Percentiles rank a stretch among this genome's conserved stretches.
These are phyloP conservation scores for Babesia sp. DNA, from an alignment of 169 alveolate genomes.

Conservation along the genomic window DNA sequence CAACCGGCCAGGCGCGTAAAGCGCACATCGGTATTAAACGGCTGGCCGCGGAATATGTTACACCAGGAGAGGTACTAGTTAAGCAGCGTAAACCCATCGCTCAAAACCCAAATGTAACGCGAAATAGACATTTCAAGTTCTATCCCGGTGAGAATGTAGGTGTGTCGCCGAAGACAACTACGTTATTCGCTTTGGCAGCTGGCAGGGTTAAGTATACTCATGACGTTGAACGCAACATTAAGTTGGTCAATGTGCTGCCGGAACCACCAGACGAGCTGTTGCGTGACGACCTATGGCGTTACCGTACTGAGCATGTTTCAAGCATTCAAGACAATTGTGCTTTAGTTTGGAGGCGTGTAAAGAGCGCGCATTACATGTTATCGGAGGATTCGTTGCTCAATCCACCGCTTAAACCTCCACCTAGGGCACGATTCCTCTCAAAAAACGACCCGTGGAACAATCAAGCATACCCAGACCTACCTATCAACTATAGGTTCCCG, in stretches of 20 bases:
- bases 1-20: conserved; percentile 82
- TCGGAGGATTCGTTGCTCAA: conserved; percentile 45
- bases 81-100: conserved; percentile 79
- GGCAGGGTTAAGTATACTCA: conserved; percentile 87
- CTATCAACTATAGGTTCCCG: conserved; percentile 44
- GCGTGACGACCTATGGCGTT: conserved; percentile 84
- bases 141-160: conserved; percentile 80
- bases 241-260: conserved; percentile 84
- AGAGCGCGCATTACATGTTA: conserved; percentile 46
- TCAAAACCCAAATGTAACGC: conserved; percentile 68
- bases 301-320: conserved; percentile 85
- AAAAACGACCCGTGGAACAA: conserved; percentile 78
- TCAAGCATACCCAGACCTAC: conserved; percentile 74
- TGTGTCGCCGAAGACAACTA: conserved; percentile 73
- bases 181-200: conserved; percentile 68
- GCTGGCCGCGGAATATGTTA: conserved; percentile 83
- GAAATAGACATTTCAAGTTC: conserved; percentile 79
- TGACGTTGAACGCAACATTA: conserved; percentile 75
- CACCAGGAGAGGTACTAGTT: conserved; percentile 75
- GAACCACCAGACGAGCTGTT: conserved; percentile 81
- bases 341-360: conserved; percentile 72
- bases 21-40: conserved; percentile 84
- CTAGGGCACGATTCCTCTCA: conserved; percentile 75
- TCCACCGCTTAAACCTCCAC: conserved; percentile 80
- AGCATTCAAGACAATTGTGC: conserved; percentile 83